Conservation (phyloP, 768 basidiomycete species). For the Exidia glandulosa region DNA sequence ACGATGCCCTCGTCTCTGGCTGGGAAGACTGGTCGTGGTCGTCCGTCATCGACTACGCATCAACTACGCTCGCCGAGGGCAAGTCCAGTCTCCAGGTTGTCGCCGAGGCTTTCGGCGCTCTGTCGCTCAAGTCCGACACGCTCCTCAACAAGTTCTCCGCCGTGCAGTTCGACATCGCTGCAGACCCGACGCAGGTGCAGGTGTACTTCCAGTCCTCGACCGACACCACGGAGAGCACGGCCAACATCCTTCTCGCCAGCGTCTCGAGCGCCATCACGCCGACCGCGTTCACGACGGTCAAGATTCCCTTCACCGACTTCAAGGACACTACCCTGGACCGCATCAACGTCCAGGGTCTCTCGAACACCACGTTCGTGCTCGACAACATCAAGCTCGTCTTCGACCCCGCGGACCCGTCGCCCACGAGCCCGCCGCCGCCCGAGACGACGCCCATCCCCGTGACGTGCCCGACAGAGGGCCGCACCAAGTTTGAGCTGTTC, state of each 20-base stretch:
- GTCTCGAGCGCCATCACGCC: not conserved
- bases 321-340: not conserved
- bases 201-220: no score
- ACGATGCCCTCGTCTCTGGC: constrained; percentile 29
- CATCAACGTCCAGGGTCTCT: not conserved
- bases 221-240: no score
- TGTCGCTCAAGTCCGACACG: constrained; percentile 34
- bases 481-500: constrained; percentile 50
- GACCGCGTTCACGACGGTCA: not conserved
- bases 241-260: not conserved
- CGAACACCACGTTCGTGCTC: not conserved
- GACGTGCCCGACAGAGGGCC: no score
- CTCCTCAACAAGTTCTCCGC: constrained; percentile 35
- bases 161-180: constrained; percentile 41
- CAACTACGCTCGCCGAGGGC: constrained; percentile 32
- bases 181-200: no score
- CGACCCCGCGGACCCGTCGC: no score
- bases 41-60: constrained; percentile 29
- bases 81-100: constrained; percentile 29
- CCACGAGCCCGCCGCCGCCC: no score
- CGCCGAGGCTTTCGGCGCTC: constrained; percentile 31
- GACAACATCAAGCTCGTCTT: no score
- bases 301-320: not conserved
- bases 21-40: constrained; percentile 48
- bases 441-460: no score